phyloP scores from a whole-genome alignment of 192 early-diverging fungal genomes.

The Phycomyces nitens region DNA sequence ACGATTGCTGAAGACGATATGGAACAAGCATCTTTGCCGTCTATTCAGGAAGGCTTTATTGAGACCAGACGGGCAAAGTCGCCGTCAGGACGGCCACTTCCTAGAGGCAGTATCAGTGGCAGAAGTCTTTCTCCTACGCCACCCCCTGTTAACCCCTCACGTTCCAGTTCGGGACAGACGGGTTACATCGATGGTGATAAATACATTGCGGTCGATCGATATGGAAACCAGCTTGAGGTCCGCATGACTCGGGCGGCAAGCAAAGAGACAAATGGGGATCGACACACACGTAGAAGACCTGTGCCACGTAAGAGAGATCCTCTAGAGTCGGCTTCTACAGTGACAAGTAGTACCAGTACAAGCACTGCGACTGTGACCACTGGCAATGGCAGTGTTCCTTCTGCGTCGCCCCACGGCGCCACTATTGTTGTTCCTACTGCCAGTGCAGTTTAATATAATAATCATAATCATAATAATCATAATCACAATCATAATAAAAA shows the following conservation, averaged over 20 bases:
- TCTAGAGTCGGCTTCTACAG: too few species aligned
- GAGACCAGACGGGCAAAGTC: conserved; percentile 15
- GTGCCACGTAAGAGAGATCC: not conserved
- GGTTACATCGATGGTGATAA: conserved; percentile 33
- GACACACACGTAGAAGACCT: not conserved
- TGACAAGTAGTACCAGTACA: too few species aligned
- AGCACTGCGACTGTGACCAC: too few species aligned
- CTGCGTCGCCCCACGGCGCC: too few species aligned
- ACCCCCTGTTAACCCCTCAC: conserved; percentile 3
- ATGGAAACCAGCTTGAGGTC: conserved; percentile 34
- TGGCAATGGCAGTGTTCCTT: too few species aligned
- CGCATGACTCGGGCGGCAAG: conserved; percentile 21
- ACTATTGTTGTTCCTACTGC: too few species aligned
- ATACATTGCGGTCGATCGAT: conserved; percentile 28
- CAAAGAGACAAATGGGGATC: not conserved
- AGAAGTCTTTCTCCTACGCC: not conserved
- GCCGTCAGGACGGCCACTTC: conserved; percentile 5
- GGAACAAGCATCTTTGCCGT: not conserved
- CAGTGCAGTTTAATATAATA: too few species aligned
- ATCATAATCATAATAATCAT: too few species aligned
- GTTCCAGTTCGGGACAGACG: not conserved
- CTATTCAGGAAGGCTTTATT: conserved; percentile 30
- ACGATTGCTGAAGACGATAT: conserved; percentile 21
- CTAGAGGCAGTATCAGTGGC: not conserved
- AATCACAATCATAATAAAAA: too few species aligned